phyloP scores from a whole-genome alignment of 352 stramenopile genomes.

The Phytophthora pistaciae region DNA sequence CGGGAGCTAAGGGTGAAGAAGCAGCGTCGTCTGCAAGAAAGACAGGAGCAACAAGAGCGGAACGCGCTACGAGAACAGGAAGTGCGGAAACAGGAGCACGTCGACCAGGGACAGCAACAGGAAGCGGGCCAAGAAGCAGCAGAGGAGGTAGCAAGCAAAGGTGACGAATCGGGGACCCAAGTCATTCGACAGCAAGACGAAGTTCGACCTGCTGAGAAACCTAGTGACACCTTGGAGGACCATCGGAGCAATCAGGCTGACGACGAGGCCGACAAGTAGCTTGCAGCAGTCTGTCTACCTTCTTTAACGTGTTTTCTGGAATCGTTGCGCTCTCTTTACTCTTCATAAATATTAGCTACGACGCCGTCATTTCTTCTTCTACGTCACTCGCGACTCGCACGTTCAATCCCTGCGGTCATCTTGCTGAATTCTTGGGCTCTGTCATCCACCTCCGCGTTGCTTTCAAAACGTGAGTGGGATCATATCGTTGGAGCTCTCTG shows the following conservation, averaged over 20 bases:
- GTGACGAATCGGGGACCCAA: background rate
- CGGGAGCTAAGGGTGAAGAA: slow-evolving; percentile 44
- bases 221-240: background rate
- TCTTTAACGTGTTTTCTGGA: background rate
- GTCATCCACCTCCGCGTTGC: background rate
- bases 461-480: slow-evolving; percentile 58
- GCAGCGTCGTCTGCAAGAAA: slow-evolving; percentile 19
- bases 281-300: background rate
- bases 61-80: slow-evolving; percentile 3
- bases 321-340: slow-evolving; percentile 19
- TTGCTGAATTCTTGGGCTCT: background rate
- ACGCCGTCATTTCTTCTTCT: slow-evolving; percentile 12
- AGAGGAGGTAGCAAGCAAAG: slow-evolving; percentile 17
- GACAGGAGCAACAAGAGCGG: slow-evolving; percentile 19
- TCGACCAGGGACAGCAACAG: background rate
- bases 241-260: slow-evolving; percentile 3
- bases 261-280: background rate
- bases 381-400: background rate
- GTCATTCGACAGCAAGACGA: slow-evolving; percentile 10
- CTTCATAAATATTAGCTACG: slow-evolving; percentile 28
- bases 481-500: slow-evolving; percentile 57
- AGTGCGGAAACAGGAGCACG: background rate
- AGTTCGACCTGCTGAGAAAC: slow-evolving; percentile 17
- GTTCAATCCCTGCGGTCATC: slow-evolving; percentile 17
- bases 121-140: slow-evolving; percentile 19